Conservation (phyloP, 2,329 filamentous ascomycete species). For the Geoglossum cookeanum region DNA sequence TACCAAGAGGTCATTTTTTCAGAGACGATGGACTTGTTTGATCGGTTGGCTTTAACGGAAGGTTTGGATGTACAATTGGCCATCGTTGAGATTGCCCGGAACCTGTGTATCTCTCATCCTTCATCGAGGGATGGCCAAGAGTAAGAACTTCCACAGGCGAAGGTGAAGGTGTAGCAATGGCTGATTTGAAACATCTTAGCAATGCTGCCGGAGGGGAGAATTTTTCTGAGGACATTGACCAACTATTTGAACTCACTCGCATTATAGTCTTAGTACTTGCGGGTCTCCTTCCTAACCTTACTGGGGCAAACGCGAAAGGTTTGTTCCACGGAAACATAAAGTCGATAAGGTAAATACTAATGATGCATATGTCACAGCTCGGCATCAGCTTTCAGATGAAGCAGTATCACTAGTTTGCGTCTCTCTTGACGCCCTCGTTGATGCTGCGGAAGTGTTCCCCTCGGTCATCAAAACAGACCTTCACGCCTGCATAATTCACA, state of each 20-base stretch:
- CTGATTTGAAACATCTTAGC: not conserved
- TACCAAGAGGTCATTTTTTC: constrained; percentile 92
- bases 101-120: constrained; percentile 77
- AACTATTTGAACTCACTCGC: constrained; percentile 87
- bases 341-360: not conserved
- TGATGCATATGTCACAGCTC: constrained; percentile 28
- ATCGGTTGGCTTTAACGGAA: constrained; percentile 81
- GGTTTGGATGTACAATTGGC: constrained; percentile 73
- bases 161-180: not conserved
- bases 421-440: constrained; percentile 72
- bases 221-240: constrained; percentile 90
- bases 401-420: constrained; percentile 61
- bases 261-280: constrained; percentile 90
- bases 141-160: constrained; percentile 24
- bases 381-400: constrained; percentile 72
- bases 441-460: constrained; percentile 89
- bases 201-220: constrained; percentile 31
- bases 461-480: constrained; percentile 91
- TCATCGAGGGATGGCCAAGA: constrained; percentile 55
- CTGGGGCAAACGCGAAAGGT: constrained; percentile 29
- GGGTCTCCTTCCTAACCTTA: constrained; percentile 67
- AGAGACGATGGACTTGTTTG: constrained; percentile 89
- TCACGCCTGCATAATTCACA: constrained; percentile 90
- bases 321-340: constrained; percentile 8
- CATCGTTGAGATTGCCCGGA: constrained; percentile 84